A percentile compares a stretch with the other conserved stretches of the same genome.
Conservation (phyloP, 2,329 filamentous ascomycete species). For the Cercospora brassicicola region DNA sequence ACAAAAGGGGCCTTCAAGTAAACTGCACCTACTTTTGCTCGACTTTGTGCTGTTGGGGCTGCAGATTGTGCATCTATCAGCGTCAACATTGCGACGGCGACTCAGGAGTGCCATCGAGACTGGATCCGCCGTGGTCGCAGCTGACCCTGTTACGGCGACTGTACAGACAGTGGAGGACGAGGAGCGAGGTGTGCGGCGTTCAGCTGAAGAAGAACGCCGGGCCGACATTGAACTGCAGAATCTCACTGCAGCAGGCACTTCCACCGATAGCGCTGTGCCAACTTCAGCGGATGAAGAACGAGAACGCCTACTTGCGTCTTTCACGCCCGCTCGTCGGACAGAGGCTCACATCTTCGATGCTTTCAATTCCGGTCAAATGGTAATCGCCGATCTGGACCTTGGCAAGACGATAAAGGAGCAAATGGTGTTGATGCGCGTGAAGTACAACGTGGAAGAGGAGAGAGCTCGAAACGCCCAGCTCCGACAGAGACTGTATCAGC, state of each 20-base stretch:
- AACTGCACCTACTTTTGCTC: constrained; percentile 53
- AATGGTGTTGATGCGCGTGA: constrained; percentile 30
- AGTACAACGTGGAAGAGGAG: neutral
- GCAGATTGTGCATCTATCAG: constrained; percentile 59
- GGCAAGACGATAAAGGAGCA: constrained; percentile 46
- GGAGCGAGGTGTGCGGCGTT: constrained; percentile 56
- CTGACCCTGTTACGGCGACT: constrained; percentile 19
- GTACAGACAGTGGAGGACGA: constrained; percentile 60
- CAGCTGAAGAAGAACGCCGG: constrained; percentile 37
- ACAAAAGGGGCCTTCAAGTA: constrained; percentile 58
- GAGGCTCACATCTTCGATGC: constrained; percentile 45
- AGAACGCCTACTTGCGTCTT: constrained; percentile 23
- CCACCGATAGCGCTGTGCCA: constrained; percentile 13
- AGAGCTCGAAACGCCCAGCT: neutral
- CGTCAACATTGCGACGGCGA: constrained; percentile 54
- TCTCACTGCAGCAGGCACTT: constrained; percentile 31
- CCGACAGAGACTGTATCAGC: neutral
- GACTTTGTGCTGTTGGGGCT: constrained; percentile 57
- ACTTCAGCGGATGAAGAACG: constrained; percentile 16
- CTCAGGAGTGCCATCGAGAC: constrained; percentile 40
- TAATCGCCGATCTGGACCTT: constrained; percentile 48
- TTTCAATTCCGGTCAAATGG: constrained; percentile 50
- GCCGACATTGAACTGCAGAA: constrained; percentile 46
- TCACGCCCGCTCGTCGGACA: constrained; percentile 26
- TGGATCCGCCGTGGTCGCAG: constrained; percentile 27